A percentile compares a stretch with the other conserved stretches of the same genome.
Evolutionary conservation across 257 asterid genomes (phyloP).

Genomic region (Orobanche coerulescens): DNA sequence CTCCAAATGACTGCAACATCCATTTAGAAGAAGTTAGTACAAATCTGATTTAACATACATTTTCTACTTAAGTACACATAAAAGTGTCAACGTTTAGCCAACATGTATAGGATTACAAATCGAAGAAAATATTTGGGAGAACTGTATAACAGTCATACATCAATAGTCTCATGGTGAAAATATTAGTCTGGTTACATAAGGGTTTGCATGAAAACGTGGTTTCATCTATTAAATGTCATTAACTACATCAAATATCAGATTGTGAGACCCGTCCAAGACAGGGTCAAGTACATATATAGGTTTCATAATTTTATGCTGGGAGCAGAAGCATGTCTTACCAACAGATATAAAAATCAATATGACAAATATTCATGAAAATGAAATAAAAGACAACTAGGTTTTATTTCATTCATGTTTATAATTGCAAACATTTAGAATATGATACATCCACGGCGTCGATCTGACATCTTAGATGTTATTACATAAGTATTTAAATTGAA

Average conservation of each 20-base stretch:
- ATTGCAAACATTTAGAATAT: too few relatives aligned
- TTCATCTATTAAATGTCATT: background rate
- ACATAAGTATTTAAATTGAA: background rate
- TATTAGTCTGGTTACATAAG: too few relatives aligned
- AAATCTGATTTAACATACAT: background rate
- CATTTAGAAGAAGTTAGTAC: slow-evolving; percentile 22
- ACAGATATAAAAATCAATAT: background rate
- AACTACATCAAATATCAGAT: slow-evolving; percentile 1
- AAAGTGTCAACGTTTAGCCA: too few relatives aligned
- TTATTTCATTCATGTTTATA: too few relatives aligned
- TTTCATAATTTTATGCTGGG: background rate
- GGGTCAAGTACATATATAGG: background rate
- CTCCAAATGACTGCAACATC: slow-evolving; percentile 75
- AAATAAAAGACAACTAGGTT: background rate
- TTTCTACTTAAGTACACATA: slow-evolving; percentile 2
- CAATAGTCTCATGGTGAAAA: background rate
- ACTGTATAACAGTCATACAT: background rate
- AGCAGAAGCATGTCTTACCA: background rate
- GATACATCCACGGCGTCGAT: background rate
- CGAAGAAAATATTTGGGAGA: background rate
- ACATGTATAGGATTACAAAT: too few relatives aligned
- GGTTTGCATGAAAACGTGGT: background rate
- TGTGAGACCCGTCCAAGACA: background rate
- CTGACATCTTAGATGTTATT: background rate
- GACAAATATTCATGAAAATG: background rate